Percentiles rank a stretch among this genome's conserved stretches.
phyloP scores from a whole-genome alignment of 768 basidiomycete species.

The Suillus tomentosus region DNA sequence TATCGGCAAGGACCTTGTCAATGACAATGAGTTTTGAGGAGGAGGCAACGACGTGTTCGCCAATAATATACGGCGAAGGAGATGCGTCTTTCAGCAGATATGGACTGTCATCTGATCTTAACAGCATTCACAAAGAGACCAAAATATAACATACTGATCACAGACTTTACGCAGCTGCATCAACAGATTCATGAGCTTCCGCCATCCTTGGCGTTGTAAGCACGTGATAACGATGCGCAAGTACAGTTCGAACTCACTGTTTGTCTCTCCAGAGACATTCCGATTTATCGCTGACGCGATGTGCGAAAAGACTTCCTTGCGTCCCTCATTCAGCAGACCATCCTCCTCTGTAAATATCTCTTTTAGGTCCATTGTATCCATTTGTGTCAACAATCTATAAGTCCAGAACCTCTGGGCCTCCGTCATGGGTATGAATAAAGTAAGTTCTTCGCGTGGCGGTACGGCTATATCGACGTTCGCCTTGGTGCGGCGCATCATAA shows the following conservation, averaged over 20 bases:
- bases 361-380: slow-evolving; percentile 50
- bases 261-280: slow-evolving; percentile 31
- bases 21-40: slow-evolving; percentile 58
- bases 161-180: slow-evolving; percentile 73
- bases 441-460: slow-evolving; percentile 59
- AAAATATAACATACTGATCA: slow-evolving; percentile 52
- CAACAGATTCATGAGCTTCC: slow-evolving; percentile 64
- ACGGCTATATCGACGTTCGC: slow-evolving; percentile 48
- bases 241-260: slow-evolving; percentile 25
- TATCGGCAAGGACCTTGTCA: slow-evolving; percentile 58
- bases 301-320: slow-evolving; percentile 41
- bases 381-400: slow-evolving; percentile 51
- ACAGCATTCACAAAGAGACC: background rate
- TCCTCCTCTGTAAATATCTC: slow-evolving; percentile 47
- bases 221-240: background rate
- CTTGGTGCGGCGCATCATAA: slow-evolving; percentile 68
- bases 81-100: slow-evolving; percentile 53
- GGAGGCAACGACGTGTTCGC: slow-evolving; percentile 56
- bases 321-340: slow-evolving; percentile 34
- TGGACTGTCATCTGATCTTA: slow-evolving; percentile 40
- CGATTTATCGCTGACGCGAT: slow-evolving; percentile 41
- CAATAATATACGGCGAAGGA: slow-evolving; percentile 50
- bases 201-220: slow-evolving; percentile 42
- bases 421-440: slow-evolving; percentile 57
- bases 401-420: slow-evolving; percentile 68